phyloP scores from a whole-genome alignment of 2,329 filamentous ascomycete species.

The Trichoderma oligosporum region DNA sequence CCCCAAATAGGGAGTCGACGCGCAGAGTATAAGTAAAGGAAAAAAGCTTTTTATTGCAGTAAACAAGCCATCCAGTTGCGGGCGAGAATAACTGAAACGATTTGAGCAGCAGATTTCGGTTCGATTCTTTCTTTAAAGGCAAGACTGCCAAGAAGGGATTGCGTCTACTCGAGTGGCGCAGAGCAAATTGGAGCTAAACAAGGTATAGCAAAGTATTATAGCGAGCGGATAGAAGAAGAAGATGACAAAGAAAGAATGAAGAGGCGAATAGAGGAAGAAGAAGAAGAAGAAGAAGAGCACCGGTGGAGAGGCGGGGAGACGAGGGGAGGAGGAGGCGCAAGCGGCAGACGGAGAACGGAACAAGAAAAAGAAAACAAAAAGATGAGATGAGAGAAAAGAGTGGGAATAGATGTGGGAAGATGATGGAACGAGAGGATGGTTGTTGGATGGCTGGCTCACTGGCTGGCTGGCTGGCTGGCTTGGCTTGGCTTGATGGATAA shows the following conservation, averaged over 20 bases:
- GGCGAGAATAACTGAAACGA: neutral
- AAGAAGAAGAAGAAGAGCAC: neutral
- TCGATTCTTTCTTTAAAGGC: constrained; percentile 1
- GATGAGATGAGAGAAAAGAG: neutral
- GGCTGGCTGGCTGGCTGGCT: neutral
- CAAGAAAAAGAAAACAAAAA: neutral
- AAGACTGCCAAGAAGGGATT: constrained; percentile 3
- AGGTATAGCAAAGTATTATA: neutral
- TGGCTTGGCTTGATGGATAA: no score
- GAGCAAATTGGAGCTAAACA: neutral
- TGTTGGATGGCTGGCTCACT: neutral
- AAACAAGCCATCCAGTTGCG: constrained; percentile 13
- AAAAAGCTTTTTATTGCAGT: neutral
- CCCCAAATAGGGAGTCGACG: constrained; percentile 13
- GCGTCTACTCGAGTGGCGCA: constrained; percentile 9
- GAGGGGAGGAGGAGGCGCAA: neutral
- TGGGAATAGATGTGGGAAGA: neutral
- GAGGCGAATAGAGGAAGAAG: neutral
- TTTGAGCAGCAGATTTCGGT: neutral
- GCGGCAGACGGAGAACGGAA: constrained; percentile 8
- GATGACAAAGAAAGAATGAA: neutral
- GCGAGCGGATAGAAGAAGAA: neutral
- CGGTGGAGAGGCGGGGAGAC: neutral
- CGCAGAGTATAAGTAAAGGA: neutral
- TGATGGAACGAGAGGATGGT: neutral